These are phyloP conservation scores for Leccinum griseonigrum DNA, from an alignment of 1,284 basidiomycete species.

Conservation along the genomic window DNA sequence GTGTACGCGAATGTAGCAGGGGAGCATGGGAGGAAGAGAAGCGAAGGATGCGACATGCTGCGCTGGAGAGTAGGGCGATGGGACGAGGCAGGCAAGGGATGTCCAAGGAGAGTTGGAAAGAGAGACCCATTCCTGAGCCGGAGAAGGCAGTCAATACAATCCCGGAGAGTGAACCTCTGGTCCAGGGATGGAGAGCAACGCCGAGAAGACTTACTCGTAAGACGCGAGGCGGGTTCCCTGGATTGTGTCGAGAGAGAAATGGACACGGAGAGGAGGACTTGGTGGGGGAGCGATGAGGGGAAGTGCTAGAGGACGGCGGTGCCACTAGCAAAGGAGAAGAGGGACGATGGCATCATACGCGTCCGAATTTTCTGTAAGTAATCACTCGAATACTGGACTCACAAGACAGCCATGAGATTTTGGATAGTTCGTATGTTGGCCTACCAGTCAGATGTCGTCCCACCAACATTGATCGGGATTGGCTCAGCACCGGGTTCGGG, in stretches of 20 bases:
- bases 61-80: not conserved
- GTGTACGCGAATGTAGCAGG: not conserved
- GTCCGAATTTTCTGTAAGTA: slow-evolving; percentile 37
- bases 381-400: slow-evolving; percentile 23
- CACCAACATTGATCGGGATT: slow-evolving; percentile 40
- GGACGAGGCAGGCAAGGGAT: slow-evolving; percentile 9
- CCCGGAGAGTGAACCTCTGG: slow-evolving; percentile 1
- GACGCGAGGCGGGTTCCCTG: not conserved
- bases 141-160: slow-evolving; percentile 3
- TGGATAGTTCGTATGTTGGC: slow-evolving; percentile 78
- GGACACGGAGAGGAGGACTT: not conserved
- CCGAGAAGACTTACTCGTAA: not conserved
- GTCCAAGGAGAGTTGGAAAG: slow-evolving; percentile 9
- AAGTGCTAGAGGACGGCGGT: not conserved
- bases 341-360: slow-evolving; percentile 34
- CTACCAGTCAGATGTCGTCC: slow-evolving; percentile 69
- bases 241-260: not conserved
- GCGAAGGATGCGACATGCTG: not conserved
- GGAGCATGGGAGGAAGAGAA: not conserved
- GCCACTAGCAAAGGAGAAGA: not conserved
- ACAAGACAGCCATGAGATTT: slow-evolving; percentile 78
- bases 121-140: slow-evolving; percentile 20
- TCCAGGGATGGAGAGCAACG: slow-evolving; percentile 8
- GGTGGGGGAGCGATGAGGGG: not conserved
- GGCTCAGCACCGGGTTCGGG: slow-evolving; percentile 38